phyloP scores from a whole-genome alignment of 192 early-diverging fungal species.

The Backusella liffmaniae region DNA sequence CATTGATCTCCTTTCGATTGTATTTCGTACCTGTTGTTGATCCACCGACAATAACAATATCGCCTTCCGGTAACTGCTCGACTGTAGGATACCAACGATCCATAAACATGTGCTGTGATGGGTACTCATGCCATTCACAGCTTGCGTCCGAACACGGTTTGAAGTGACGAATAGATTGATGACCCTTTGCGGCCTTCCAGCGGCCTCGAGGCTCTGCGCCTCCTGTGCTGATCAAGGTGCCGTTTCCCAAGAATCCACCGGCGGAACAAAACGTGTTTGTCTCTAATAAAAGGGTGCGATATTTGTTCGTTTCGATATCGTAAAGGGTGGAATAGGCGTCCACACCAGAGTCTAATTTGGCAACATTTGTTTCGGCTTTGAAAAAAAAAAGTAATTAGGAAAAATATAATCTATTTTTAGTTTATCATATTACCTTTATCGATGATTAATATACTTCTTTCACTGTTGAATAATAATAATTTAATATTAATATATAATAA shows the following conservation, averaged over 20 bases:
- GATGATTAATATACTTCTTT: slow-evolving; percentile 54
- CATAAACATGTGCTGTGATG: slow-evolving; percentile 32
- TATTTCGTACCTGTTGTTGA: slow-evolving; percentile 40
- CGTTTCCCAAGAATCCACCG: slow-evolving; percentile 50
- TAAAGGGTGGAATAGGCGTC: slow-evolving; percentile 46
- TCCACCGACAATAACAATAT: slow-evolving; percentile 57
- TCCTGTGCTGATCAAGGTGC: slow-evolving; percentile 47
- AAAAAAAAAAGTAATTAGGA: neutral
- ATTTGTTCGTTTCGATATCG: slow-evolving; percentile 41
- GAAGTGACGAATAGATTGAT: slow-evolving; percentile 46
- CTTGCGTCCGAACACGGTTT: slow-evolving; percentile 40
- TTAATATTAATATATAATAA: neutral
- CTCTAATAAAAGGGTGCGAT: slow-evolving; percentile 37
- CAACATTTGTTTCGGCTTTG: slow-evolving; percentile 36
- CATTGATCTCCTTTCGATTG: slow-evolving; percentile 42
- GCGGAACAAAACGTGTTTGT: slow-evolving; percentile 60
- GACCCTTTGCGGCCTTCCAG: slow-evolving; percentile 33
- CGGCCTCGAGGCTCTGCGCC: slow-evolving; percentile 39
- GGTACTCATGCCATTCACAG: slow-evolving; percentile 49
- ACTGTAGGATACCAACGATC: slow-evolving; percentile 56
- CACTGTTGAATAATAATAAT: slow-evolving; percentile 30
- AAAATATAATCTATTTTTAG: neutral
- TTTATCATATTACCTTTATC: slow-evolving; percentile 49
- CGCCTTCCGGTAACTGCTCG: slow-evolving; percentile 42
- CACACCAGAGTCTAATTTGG: slow-evolving; percentile 36